These are phyloP conservation scores for Boeremia lycopersici DNA, from an alignment of 2,329 filamentous ascomycete species.

Conservation along the genomic window DNA sequence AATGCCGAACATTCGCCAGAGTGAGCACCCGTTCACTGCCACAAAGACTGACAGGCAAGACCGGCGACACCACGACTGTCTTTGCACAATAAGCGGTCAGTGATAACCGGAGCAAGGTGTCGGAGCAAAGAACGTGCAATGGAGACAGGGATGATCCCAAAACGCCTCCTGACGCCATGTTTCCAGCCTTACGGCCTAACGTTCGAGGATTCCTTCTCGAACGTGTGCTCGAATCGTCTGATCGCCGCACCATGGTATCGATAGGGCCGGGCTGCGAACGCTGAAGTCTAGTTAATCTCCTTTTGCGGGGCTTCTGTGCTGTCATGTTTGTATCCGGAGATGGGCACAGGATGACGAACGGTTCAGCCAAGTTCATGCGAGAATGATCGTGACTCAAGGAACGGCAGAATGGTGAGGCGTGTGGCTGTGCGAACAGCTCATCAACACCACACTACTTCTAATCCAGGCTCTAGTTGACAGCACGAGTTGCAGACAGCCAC, in stretches of 20 bases:
- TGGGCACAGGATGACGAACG: constrained; percentile 28
- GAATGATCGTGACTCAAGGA: constrained; percentile 14
- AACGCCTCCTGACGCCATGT: constrained; percentile 5
- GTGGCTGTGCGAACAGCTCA: constrained; percentile 35
- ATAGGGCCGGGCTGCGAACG: constrained; percentile 19
- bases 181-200: constrained; percentile 23
- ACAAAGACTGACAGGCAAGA: constrained; percentile 20
- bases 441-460: constrained; percentile 21
- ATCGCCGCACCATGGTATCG: constrained; percentile 30
- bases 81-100: constrained; percentile 4
- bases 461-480: constrained; percentile 23
- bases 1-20: constrained; percentile 29
- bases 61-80: background rate
- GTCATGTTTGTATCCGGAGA: constrained; percentile 20
- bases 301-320: constrained; percentile 26
- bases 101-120: constrained; percentile 11
- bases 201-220: constrained; percentile 16
- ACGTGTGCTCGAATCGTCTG: constrained; percentile 8
- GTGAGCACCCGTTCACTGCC: constrained; percentile 13
- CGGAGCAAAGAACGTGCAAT: constrained; percentile 11
- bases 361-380: constrained; percentile 33
- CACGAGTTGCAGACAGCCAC: constrained; percentile 33
- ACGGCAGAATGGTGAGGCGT: constrained; percentile 10
- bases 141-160: constrained; percentile 14
- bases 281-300: constrained; percentile 12